Base-by-base conservation (phyloP, 306 rosid species). In the Pyrus pyrifolia region DNA sequence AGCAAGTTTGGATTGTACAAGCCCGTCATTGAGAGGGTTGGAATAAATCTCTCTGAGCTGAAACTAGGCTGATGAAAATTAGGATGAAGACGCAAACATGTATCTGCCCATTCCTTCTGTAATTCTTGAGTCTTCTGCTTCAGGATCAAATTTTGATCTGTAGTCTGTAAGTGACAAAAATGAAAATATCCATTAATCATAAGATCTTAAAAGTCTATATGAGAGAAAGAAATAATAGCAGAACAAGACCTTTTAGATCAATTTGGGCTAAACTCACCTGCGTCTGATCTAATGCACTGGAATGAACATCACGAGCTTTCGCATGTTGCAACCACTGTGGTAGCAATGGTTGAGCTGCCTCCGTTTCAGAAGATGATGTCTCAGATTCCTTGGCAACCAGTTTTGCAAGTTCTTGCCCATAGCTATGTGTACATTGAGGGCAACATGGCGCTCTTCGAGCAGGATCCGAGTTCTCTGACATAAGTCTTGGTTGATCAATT, bases 321-420 rank as follows among this genome's bases (percentile, higher is more conserved):
- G 93, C 98, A 76, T 82, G 87, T 86, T 91, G 98, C 83, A 96
- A 78, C 99, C 99, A 96, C 69, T 75, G 98, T 8, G 99, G 99
- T 52, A 96, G 90, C 22, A 87, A 17, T 0, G 85, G 84, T 65
- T 77, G 79, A 27, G 84, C 68, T 51, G 83, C 81, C 80, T 90
- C 96, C 11, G 87, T 63, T 84, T 84, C 90, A 25, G 84, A 60
- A 74, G 89, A 87, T 33, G 91, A 82, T 65, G 84, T 89, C 80
- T 85, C 96, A 19, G 78, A 83, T 59, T 96, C 98, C 77, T 78
- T 86, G 19, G 77, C 79, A 31, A 82, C 76, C 72, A 81, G 68
- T 45, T 86, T 90, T 55, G 86, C 90, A 8, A 91, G 73, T 75
- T 93, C 98, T 80, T 79, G 84, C 75, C 87, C 93, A 8, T 76